Base-by-base conservation (phyloP, 202 grass and related monocot species). In the Setaria italica region DNA sequence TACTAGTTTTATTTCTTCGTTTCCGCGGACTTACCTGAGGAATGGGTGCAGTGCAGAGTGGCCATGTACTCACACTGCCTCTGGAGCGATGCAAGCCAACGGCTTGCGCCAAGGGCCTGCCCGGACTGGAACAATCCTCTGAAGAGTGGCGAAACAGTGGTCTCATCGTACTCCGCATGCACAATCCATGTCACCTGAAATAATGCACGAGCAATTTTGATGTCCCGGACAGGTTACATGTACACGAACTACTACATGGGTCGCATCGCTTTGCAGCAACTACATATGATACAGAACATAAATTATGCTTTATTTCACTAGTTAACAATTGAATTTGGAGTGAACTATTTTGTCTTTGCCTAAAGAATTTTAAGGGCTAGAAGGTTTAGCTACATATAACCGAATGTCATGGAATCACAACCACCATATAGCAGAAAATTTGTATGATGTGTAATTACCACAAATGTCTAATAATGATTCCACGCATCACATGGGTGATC, bases 101-200 rank as follows among this genome's bases (percentile, higher is more conserved):
- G 90, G 9, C 74, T 72, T 2, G 94, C 92, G 6, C 92, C 92
- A 16, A 94, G 82, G 11, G 84, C 86, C 19, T 70, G 56, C 10
- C 90, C 92, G 1, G 94, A 94, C 16, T 41, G 66, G 41, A 94
- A 25, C 9, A 92, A 62, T 16, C 70, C 49, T 20, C 76, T 85
- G 79, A 92, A 92, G 14, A 79, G 34, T 7, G 9, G 57, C 7
- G 86, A 74, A 54, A 97, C 75, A 7, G 5, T 34, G 10, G 49
- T 13, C 63, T 86, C 87, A 17, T 92, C 71, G 12, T 89, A 92
- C 82, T 97, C 90, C 0, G 83, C 70, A 39, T 94, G 90, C 17
- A 87, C 90, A 48, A 94, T 81, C 94, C 90, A 97, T 8, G 90
- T 97, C 4, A 97, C 86, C 94, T 94, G 48, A 30, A 59, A 39